These are phyloP conservation scores for Pinus tabuliformis DNA, from an alignment of 75 land plant species.

Conservation along the genomic window DNA sequence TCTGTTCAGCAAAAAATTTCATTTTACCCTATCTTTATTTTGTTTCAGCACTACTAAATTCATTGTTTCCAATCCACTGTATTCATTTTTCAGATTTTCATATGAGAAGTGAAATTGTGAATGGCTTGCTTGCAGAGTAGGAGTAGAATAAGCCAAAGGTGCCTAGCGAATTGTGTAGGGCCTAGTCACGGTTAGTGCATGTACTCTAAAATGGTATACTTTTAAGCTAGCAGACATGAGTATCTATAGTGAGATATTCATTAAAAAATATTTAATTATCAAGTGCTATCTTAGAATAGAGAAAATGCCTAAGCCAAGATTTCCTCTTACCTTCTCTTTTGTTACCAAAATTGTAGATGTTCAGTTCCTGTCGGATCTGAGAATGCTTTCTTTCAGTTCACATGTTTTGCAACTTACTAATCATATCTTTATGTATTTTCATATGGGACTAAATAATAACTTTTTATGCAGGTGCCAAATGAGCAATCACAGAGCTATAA, in stretches of 20 bases:
- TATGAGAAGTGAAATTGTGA: background rate
- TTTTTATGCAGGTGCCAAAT: conserved; percentile 23
- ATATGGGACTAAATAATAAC: background rate
- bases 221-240: conserved; percentile 5
- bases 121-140: background rate
- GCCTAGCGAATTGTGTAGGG: background rate
- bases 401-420: background rate
- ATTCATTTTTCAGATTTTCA: background rate
- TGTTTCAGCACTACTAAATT: background rate
- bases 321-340: background rate
- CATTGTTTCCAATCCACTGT: background rate
- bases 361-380: background rate
- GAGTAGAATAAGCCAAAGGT: background rate
- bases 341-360: background rate
- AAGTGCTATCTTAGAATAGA: background rate
- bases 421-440: background rate
- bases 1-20: background rate
- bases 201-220: background rate
- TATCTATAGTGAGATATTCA: background rate
- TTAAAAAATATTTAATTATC: background rate
- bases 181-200: background rate
- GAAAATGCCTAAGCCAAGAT: background rate
- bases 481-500: conserved; percentile 57
- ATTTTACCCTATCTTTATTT: background rate
- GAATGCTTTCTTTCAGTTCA: background rate